Evolutionary conservation across 2,329 filamentous ascomycete species (phyloP), one percentile per base, ranked within the genome.

Genomic region (Arthrobotrys pseudoclavata): DNA sequence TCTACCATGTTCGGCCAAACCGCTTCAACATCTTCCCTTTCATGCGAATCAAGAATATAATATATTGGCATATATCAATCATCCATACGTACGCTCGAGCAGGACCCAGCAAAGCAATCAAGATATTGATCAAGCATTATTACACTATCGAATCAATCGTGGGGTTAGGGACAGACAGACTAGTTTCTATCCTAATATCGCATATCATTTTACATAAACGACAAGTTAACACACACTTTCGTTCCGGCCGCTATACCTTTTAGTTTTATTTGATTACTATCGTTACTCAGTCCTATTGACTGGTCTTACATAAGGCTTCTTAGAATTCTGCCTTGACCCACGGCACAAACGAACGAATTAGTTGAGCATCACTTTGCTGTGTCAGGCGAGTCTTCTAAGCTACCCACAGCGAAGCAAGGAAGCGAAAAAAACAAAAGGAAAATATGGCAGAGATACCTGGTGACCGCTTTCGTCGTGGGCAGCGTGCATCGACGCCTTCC

Each of bases 201-300:
- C 72, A 69, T 63, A 76, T 60, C 42, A 57, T 40, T 66, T 69
- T 64, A 64, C 64, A 34, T 64, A 57, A 66, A 68, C 34, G 48
- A 74, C 69, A 66, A 72, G 60, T 62, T 60, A 66, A 67, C 55
- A 68, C 70, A 62, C 63, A 69, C 45, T 69, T 64, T 75, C 26
- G 29, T 62, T 42, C 69, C 42, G 42, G 42, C 42, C 72, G 72
- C 72, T 60, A 40, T 76, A 66, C 72, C 69, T 50, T 76, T 70
- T 70, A 60, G 57, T 42, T 70, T 70, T 76, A 70, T 76, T 70
- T 76, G 72, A 76, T 76, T 76, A 76, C 72, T 76, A 76, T 76
- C 72, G 34, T 66, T 67, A 45, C 64, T 62, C 50, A 31, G 18
- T 57, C 52, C 48, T 60, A 66, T 76, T 76, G 66, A 76, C 69